A percentile compares a stretch with the other conserved stretches of the same genome.
Evolutionary conservation across 73 alveolate species (phyloP).

Genomic region (Durusdinium trenchii): DNA sequence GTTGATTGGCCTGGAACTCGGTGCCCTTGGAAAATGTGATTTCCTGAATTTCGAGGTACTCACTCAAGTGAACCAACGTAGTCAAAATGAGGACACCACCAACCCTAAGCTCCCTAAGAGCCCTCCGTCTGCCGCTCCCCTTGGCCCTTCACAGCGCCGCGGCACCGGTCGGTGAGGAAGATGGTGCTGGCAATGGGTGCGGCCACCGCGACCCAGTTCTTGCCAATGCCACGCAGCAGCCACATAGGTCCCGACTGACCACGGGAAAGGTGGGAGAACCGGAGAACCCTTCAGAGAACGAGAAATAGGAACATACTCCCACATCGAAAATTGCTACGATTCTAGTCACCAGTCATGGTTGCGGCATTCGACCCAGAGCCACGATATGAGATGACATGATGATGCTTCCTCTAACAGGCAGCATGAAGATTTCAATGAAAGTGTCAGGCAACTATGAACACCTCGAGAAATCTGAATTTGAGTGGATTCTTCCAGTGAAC

Average conservation of each 20-base stretch:
- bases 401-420: too few relatives aligned
- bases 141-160: background rate
- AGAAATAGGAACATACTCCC: too few relatives aligned
- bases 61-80: background rate
- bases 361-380: too few relatives aligned
- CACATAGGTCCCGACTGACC: slow-evolving; percentile 75
- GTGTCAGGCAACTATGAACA: too few relatives aligned
- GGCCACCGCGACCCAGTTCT: slow-evolving; percentile 94
- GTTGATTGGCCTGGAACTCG: background rate
- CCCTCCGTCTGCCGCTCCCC: background rate
- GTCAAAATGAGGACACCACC: background rate
- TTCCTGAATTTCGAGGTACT: background rate
- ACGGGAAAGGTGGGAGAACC: background rate
- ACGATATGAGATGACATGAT: too few relatives aligned
- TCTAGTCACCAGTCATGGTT: too few relatives aligned
- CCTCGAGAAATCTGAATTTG: too few relatives aligned
- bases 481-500: too few relatives aligned
- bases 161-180: slow-evolving; percentile 93
- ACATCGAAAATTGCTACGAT: too few relatives aligned
- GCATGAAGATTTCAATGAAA: too few relatives aligned
- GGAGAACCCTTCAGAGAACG: too few relatives aligned
- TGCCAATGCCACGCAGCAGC: slow-evolving; percentile 95
- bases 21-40: background rate
- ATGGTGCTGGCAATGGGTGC: slow-evolving; percentile 96
- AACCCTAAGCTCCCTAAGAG: background rate